Base-by-base conservation (phyloP, 768 basidiomycete genomes). In the Pulveroboletus sp. region DNA sequence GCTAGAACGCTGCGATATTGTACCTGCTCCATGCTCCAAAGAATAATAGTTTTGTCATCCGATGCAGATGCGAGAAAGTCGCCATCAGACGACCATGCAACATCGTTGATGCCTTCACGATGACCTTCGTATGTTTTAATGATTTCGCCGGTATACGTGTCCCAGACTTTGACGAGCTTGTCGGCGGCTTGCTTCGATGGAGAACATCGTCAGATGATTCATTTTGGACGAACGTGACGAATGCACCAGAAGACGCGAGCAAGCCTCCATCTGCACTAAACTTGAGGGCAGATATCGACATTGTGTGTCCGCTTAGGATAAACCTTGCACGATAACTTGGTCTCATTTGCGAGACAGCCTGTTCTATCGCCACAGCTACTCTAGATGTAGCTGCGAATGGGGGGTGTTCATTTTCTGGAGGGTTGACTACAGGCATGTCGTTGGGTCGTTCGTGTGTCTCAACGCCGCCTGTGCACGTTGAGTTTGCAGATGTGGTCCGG, bases 31-130 rank as follows among this genome's bases (percentile, higher is more conserved):
- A 88, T 69, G 61, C 81, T 81, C 93, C 93, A 95, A 51, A 96
- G 79, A 28, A 84, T 77, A 49, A 95, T 81, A 0, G 88, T 87
- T 58, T 88, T 86, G 69, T 98, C 95, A 66, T 99, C 95, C 5
- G 92, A 95, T 0, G 91, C 93, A 36, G 91, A 91, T 1, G 95
- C 93, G 32, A 98, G 68, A 62, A 84, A 86, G 48, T 85, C 79
- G 21, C 83, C 84, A 63, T 95, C 88, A 47, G 71, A 71, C 0
- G 93, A 90, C 88, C 93, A 95, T 15, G 91, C 86, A 53, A 97
- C 71, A 62, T 95, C 91, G 41, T 91, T 93, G 53, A 98, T 82
- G 2, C 95, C 95, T 64, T 84, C 78, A 7, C 76, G 76, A 61
- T 93, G 89, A 3, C 89, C 88, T 54, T 76, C 69, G 33, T 88